Base-by-base conservation (phyloP, 495 filamentous ascomycete species). In the Poronia punctata region DNA sequence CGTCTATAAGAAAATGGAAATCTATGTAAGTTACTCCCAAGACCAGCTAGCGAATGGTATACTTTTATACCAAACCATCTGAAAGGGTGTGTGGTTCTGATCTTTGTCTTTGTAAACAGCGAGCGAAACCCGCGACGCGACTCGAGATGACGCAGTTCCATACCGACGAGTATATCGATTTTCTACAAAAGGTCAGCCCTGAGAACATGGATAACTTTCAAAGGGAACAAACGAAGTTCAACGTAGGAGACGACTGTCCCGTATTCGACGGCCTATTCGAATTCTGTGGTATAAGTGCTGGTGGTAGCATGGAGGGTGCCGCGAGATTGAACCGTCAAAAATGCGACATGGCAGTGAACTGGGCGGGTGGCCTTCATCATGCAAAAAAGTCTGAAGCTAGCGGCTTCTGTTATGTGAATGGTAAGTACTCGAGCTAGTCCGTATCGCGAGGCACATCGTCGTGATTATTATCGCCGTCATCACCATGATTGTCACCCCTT, bases 91-190 rank as follows among this genome's bases (percentile, higher is more conserved):
- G n/a, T n/a, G n/a, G n/a, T n/a, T n/a, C n/a, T n/a, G n/a, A n/a
- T n/a, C n/a, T n/a, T n/a, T n/a, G n/a, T n/a, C n/a, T n/a, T n/a
- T n/a, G n/a, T n/a, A n/a, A n/a, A 7, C 10, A 96, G 89, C 86
- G 92, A 52, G 92, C 92, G 28, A 99, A 99, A 70, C 92, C 92
- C 7, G 92, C 92, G 11, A 90, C 86, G 19, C 88, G 86, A 43
- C 83, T 84, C 48, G 92, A 99, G 58, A 99, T 99, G 92, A 96
- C 92, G 40, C 93, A 97, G 59, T 99, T 97, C 57, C 92, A 99
- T 62, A 96, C 92, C 6, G 92, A 99, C 60, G 92, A 99, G 63
- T 99, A 99, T 61, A 89, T 99, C 54, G 93, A 99, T 40, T 99
- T 99, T 62, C 68, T 99, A 14, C 83, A 86, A 38, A 88, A 88